Evolutionary conservation across 2,329 filamentous ascomycete genomes (phyloP), one percentile per base, ranked within the genome.

Genomic region (Pseudogymnoascus destructans): DNA sequence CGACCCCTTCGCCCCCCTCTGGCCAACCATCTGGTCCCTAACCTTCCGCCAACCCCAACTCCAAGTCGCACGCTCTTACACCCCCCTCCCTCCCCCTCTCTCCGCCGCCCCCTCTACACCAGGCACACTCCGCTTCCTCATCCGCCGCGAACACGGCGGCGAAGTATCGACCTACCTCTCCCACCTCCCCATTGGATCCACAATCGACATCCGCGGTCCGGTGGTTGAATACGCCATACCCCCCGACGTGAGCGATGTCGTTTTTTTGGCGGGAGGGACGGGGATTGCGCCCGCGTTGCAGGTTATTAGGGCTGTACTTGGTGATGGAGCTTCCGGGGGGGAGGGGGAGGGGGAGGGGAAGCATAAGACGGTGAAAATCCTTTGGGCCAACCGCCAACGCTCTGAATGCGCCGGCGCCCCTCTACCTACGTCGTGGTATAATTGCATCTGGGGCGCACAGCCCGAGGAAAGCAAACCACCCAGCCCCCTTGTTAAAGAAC

Each of bases 201-300:
- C 77, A 3, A 75, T 97, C 42, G 85, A 89, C 68, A 72, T 96
- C 40, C 80, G 93, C 40, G 92, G 93, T 0, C 90, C 92, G 2
- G 81, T 86, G 64, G 70, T 81, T 0, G 89, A 92, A 52, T 88
- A 85, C 61, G 70, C 74, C 19, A 70, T 86, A 5, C 77, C 80
- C 6, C 69, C 78, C 65, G 70, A 77, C 59, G 75, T 80, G 23
- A 19, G 66, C 66, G n/a, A 67, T 73, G 55, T 96, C 2, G 75
- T 96, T 1, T 95, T 97, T 67, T 74, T 97, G 19, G 93, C 91
- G 1, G 93, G 91, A 1, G 93, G 93, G 0, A 98, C 93, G 0
- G 92, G 93, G 0, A 87, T 98, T 65, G 90, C 89, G 13, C 89
- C 92, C 0, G 93, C 91, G 6, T 72, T 97, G 70, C 92, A 97